Conservation (phyloP, 441 rosid species). For the Bruguiera hainesii region DNA sequence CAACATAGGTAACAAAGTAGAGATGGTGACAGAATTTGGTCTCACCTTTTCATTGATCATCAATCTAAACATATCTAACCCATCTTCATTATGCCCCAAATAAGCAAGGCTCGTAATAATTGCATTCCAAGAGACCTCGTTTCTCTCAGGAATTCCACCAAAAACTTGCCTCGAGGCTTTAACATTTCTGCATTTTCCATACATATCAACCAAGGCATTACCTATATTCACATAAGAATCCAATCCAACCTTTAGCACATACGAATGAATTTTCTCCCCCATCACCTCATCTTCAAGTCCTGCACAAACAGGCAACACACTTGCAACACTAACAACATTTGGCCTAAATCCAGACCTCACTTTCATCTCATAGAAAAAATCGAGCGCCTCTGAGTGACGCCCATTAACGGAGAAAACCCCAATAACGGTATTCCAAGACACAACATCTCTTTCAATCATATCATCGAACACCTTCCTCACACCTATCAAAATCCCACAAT, state of each 20-base stretch:
- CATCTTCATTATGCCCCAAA: slow-evolving; percentile 52
- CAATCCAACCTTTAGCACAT: slow-evolving; percentile 42
- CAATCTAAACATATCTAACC: slow-evolving; percentile 57
- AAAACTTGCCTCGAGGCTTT: slow-evolving; percentile 53
- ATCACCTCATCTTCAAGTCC: slow-evolving; percentile 45
- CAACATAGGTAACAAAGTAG: slow-evolving; percentile 71
- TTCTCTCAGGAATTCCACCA: slow-evolving; percentile 58
- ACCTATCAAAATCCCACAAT: slow-evolving; percentile 44
- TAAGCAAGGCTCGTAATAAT: slow-evolving; percentile 71
- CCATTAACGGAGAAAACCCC: slow-evolving; percentile 61
- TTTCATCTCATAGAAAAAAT: slow-evolving; percentile 51
- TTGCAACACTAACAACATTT: slow-evolving; percentile 74
- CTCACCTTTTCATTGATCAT: slow-evolving; percentile 53
- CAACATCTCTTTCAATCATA: slow-evolving; percentile 73
- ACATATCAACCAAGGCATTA: slow-evolving; percentile 77
- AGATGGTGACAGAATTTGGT: slow-evolving; percentile 73
- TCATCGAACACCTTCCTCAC: slow-evolving; percentile 77
- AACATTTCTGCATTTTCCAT: slow-evolving; percentile 68
- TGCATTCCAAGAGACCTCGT: slow-evolving; percentile 87
- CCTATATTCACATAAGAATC: slow-evolving; percentile 49
- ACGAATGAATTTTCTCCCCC: slow-evolving; percentile 53
- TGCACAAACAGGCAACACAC: slow-evolving; percentile 62
- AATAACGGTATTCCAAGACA: slow-evolving; percentile 85
- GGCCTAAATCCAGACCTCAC: slow-evolving; percentile 46
- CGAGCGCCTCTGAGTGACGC: slow-evolving; percentile 37